Evolutionary conservation across 1,284 basidiomycete genomes (phyloP).

Genomic region (Anthracocystis setariae): DNA sequence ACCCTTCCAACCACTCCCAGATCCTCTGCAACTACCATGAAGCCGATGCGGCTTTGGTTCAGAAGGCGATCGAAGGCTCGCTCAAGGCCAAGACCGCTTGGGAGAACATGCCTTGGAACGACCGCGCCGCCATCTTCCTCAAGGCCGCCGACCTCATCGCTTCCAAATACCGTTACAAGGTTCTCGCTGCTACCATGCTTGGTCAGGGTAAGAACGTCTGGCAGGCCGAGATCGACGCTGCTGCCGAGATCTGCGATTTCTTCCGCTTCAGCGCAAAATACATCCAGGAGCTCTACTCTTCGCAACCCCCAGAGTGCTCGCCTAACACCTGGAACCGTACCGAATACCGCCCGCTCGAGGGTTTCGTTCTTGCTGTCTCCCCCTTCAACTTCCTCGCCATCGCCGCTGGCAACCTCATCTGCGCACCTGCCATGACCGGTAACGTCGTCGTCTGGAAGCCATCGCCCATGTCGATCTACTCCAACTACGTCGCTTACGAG

Average conservation of each 20-base stretch:
- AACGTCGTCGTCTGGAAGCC: slow-evolving; percentile 98
- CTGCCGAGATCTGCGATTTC: slow-evolving; percentile 94
- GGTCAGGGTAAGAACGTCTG: slow-evolving; percentile 99
- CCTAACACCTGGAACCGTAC: slow-evolving; percentile 93
- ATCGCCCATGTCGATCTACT: slow-evolving; percentile 91
- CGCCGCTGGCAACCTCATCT: slow-evolving; percentile 59
- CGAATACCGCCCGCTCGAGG: slow-evolving; percentile 95
- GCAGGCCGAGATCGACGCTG: slow-evolving; percentile 99
- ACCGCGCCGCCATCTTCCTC: slow-evolving; percentile 95
- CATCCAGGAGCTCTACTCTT: slow-evolving; percentile 90
- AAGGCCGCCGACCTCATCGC: slow-evolving; percentile 85
- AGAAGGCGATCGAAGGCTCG: slow-evolving; percentile 85
- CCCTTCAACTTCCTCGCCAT: slow-evolving; percentile 87
- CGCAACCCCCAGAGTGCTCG: slow-evolving; percentile 88
- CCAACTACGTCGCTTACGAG: slow-evolving; percentile 92
- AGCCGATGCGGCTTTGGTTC: slow-evolving; percentile 76
- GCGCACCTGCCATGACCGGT: slow-evolving; percentile 88
- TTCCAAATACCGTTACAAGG: slow-evolving; percentile 88
- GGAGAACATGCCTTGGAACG: slow-evolving; percentile 94
- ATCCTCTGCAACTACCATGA: slow-evolving; percentile 88
- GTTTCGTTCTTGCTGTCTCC: slow-evolving; percentile 95
- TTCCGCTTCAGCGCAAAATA: slow-evolving; percentile 96
- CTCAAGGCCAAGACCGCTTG: slow-evolving; percentile 85
- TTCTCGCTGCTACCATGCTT: slow-evolving; percentile 96
- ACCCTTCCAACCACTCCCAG: slow-evolving; percentile 72